Evolutionary conservation across 306 rosid species (phyloP), one percentile per base, ranked within the genome.

Genomic region (Vigna reflexopilosa): DNA sequence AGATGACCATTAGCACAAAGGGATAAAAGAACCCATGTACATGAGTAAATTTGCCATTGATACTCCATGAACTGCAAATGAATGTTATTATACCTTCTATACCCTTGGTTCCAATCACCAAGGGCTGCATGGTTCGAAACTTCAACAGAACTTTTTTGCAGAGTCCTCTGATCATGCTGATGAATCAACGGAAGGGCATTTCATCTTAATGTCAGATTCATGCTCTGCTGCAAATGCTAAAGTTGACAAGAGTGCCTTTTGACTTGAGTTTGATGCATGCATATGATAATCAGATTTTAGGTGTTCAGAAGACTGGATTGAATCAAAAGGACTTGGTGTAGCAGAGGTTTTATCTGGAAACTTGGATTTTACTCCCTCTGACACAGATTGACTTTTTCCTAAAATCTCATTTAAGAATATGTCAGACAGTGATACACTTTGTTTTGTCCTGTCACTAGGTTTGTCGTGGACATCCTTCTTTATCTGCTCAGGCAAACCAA

Each of bases 141-240:
- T 42, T 47, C 51, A 67, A 28, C 55, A 44, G 62, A 57, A 70
- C 57, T 61, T 62, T 82, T 72, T 76, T 57, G 55, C 63, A 67
- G 38, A 75, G 87, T 34, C 75, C 61, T 61, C 12, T 44, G 16
- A 56, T 54, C 47, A 62, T 63, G 62, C 26, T 28, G 47, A 40
- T 9, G 78, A 58, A 68, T 62, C 54, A 32, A 69, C 74, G 58
- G 70, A 11, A n/a, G 84, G 65, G 45, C 4, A 55, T 72, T 84
- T 85, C 59, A 81, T 66, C 70, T 83, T 90, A 75, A 85, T 83
- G 77, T 75, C 75, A 66, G 86, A 83, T 65, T 85, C 91, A 81
- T 75, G 85, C 79, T 88, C 87, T 10, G 92, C 86, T 13, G 97
- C 97, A 85, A 92, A 94, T 67, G 93, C 88, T 48, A 87, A 81